Conservation (phyloP, 1,139 yeast species). For the Pichia sp. region DNA sequence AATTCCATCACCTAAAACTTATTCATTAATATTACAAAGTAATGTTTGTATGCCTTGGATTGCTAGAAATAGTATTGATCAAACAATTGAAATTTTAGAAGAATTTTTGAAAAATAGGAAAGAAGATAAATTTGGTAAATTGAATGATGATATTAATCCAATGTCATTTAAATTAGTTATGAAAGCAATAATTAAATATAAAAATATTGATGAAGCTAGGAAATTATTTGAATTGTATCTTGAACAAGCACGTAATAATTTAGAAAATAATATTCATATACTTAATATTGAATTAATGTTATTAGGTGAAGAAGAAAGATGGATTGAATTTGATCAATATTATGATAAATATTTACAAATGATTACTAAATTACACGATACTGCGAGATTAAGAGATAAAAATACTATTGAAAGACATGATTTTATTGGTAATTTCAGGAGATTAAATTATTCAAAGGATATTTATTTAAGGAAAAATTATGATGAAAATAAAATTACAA, state of each 20-base stretch:
- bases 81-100: slow-evolving; percentile 25
- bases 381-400: slow-evolving; percentile 12
- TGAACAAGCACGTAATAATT: slow-evolving; percentile 18
- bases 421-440: slow-evolving; percentile 1
- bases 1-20: slow-evolving; percentile 38
- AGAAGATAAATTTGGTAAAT: slow-evolving; percentile 25
- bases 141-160: slow-evolving; percentile 24
- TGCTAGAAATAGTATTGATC: slow-evolving; percentile 26
- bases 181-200: slow-evolving; percentile 16
- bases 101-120: slow-evolving; percentile 20
- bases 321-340: slow-evolving; percentile 28
- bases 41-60: slow-evolving; percentile 16
- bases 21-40: slow-evolving; percentile 26
- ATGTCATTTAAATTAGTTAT: slow-evolving; percentile 21
- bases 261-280: slow-evolving; percentile 24
- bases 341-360: slow-evolving; percentile 22
- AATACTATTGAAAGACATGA: slow-evolving; percentile 2
- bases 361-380: slow-evolving; percentile 14
- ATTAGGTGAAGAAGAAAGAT: slow-evolving; percentile 27
- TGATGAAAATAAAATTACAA: slow-evolving; percentile 17
- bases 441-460: slow-evolving; percentile 6
- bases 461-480: slow-evolving; percentile 1
- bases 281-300: slow-evolving; percentile 24
- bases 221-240: slow-evolving; percentile 24
- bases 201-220: slow-evolving; percentile 21